Base-by-base conservation (phyloP, 257 asterid species). In the Craterostigma plantagineum region DNA sequence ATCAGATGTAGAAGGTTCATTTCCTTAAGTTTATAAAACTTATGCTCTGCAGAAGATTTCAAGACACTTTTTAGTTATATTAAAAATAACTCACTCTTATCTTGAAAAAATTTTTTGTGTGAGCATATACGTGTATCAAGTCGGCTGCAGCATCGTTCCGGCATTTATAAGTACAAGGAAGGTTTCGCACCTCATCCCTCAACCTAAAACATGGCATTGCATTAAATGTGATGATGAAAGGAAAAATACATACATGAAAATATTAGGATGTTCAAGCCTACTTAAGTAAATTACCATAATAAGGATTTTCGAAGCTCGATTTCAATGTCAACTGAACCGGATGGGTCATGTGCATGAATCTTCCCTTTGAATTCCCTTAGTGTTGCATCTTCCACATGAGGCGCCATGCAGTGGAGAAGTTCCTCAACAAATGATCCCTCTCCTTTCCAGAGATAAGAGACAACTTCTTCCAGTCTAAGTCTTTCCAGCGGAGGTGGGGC, bases 121-220 rank as follows among this genome's bases (percentile, higher is more conserved):
- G 58, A 64, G 99, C 99, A 59, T 76, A 77, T 65, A 77, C 43
- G 58, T 90, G 95, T 58, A 90, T 77, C 78, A 90, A 69, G 77
- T 90, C 99, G 63, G 99, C 95, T 62, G 94, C 96, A 41, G 99
- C 99, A 65, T 90, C 99, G 40, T 83, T 79, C 52, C 99, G 79
- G 59, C 87, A 75, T 54, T 90, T 90, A 63, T 75, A 72, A 7
- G 81, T 65, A 69, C 96, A 90, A 17, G 91, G 73, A 66, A 90
- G 92, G 60, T 75, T 68, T 45, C 96, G 92, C 45, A 90, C 72
- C 81, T 90, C 96, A 63, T 90, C 99, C 64, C 99, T 70, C 68
- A 90, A 73, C 98, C 98, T 90, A 67, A 52, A 62, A 61, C 46
- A 58, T 43, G 43, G 14, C 51, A 45, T 47, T 14, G 11, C 18